Base-by-base conservation (phyloP, 257 asterid species). In the Ocimum tenuiflorum region DNA sequence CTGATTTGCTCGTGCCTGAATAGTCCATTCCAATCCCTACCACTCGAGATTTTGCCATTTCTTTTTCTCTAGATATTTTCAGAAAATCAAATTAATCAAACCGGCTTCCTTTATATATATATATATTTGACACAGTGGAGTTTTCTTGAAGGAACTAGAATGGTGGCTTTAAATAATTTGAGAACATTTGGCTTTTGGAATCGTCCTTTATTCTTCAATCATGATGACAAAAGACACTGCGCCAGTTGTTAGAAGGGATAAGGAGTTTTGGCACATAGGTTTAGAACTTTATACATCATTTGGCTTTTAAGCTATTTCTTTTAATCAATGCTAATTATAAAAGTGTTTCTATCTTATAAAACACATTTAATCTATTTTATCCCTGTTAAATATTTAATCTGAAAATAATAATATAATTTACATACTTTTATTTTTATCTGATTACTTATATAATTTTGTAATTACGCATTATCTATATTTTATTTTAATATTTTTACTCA, bases 21-120 rank as follows among this genome's bases (percentile, higher is more conserved):
- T 89, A 83, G 49, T 89, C 97, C 90, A 87, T 85, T 4, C 79
- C 95, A 4, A 87, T 63, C 18, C 97, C 97, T 24, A 87, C 68
- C 24, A 55, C 38, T 8, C 97, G 85, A 1, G 79, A 58, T 67
- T 76, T 81, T 17, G 47, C 80, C 85, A 82, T 81, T 63, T 36
- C 22, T 41, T 3, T 48, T 8, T 19, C 8, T 51, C 35, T 14
- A 8, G 13, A 41, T 3, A 36, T 7, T 1, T 36, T 36, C 3
- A n/a, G 12, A 36, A 1, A 27, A 27, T 27, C 3, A 27, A 27
- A 4, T 27, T 27, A 27, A 27, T 27, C 31, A 27, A 27, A 27
- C 4, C 31, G 3, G 31, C 31, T 27, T 27, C n/a, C n/a, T 27
- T 27, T 27, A 27, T 1, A 27, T 47, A 13, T 31, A 6, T 17